Conservation (phyloP, 2,329 filamentous ascomycete species). For the Proliferodiscus dingleyae region DNA sequence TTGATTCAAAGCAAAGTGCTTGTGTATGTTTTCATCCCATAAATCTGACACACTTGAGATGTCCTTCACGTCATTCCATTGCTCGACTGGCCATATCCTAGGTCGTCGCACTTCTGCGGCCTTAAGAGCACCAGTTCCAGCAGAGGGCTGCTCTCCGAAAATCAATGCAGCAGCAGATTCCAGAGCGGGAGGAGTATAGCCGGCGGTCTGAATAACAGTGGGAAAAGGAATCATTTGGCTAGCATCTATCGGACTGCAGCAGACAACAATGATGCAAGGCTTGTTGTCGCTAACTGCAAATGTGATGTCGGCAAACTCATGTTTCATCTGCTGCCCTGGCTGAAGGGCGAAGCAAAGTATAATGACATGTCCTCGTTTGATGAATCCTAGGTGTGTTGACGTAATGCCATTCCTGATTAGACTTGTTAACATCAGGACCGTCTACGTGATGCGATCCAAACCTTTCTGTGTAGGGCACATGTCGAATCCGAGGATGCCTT, state of each 20-base stretch:
- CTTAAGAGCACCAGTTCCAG: no score
- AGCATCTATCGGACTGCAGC: slow-evolving; percentile 40
- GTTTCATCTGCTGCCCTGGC: slow-evolving; percentile 44
- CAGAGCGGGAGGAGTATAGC: slow-evolving; percentile 44
- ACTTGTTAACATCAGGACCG: slow-evolving; percentile 4
- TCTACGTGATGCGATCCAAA: slow-evolving; percentile 21
- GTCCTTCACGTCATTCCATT: slow-evolving; percentile 28
- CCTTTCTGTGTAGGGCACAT: slow-evolving; percentile 65
- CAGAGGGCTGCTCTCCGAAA: slow-evolving; percentile 37
- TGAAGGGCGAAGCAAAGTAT: slow-evolving; percentile 43
- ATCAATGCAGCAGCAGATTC: slow-evolving; percentile 47
- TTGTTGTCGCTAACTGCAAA: slow-evolving; percentile 41
- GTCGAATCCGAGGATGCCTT: slow-evolving; percentile 57
- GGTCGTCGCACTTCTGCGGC: slow-evolving; percentile 7
- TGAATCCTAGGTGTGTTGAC: slow-evolving; percentile 33
- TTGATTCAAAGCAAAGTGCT: slow-evolving; percentile 41
- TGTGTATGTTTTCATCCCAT: slow-evolving; percentile 24
- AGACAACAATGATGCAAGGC: slow-evolving; percentile 49
- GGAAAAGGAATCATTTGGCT: slow-evolving; percentile 40
- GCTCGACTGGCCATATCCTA: slow-evolving; percentile 28
- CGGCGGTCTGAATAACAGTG: slow-evolving; percentile 46
- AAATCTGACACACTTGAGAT: slow-evolving; percentile 22
- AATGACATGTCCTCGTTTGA: slow-evolving; percentile 35
- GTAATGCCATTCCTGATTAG: slow-evolving; percentile 42
- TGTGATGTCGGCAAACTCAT: slow-evolving; percentile 42